Percentiles rank a stretch among this genome's conserved stretches.
These are phyloP conservation scores for Croton laevigatus DNA, from an alignment of 441 rosid genomes.

Conservation along the genomic window DNA sequence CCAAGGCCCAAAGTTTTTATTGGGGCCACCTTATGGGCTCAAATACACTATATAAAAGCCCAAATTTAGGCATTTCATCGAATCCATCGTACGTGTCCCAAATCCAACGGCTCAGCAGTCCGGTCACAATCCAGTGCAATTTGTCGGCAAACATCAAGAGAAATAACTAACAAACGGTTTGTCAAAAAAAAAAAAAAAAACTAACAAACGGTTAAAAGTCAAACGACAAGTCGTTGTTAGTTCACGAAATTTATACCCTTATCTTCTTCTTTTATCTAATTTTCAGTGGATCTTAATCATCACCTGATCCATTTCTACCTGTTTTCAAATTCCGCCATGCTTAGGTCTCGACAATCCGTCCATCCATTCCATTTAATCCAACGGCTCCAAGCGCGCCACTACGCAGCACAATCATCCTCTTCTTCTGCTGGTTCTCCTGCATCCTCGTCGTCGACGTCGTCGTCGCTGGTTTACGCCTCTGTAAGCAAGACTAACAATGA, in stretches of 20 bases:
- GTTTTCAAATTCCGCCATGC: constrained; percentile 5
- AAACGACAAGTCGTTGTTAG: too few species aligned
- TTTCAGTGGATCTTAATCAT: not conserved
- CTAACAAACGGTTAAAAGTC: too few species aligned
- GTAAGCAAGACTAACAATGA: constrained; percentile 16
- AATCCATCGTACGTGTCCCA: too few species aligned
- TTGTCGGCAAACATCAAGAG: too few species aligned
- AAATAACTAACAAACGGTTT: too few species aligned
- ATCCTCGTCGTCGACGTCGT: not conserved
- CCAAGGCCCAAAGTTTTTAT: not conserved
- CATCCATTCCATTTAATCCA: constrained; percentile 35
- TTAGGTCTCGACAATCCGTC: constrained; percentile 38
- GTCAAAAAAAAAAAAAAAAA: too few species aligned
- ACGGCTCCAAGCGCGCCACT: constrained; percentile 44
- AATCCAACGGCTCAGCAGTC: too few species aligned
- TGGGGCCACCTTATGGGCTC: not conserved
- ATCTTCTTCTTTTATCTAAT: not conserved
- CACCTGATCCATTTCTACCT: not conserved
- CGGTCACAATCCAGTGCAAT: too few species aligned
- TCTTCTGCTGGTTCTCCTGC: constrained; percentile 1
- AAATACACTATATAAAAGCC: not conserved
- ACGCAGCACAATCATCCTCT: constrained; percentile 32
- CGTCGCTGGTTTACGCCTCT: constrained; percentile 24
- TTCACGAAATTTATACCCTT: too few species aligned
- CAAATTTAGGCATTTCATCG: too few species aligned